Evolutionary conservation across 2,329 filamentous ascomycete genomes (phyloP).

Genomic region (Apiospora rasikravindrae): DNA sequence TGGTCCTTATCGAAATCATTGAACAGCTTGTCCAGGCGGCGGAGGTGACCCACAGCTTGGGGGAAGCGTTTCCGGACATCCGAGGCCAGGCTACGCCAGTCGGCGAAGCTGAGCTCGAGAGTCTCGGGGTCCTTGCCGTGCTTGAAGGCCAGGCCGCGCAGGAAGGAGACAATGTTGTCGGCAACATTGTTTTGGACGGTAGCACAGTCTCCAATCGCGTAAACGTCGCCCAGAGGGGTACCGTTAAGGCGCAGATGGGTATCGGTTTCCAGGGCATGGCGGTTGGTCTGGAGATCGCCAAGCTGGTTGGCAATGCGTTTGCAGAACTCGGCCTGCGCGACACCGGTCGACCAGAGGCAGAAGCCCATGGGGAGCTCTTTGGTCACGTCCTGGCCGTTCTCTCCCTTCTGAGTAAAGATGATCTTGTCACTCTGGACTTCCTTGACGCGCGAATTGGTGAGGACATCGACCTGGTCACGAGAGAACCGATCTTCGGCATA

Average conservation of each 20-base stretch:
- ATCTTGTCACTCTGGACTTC: constrained; percentile 86
- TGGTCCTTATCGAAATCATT: constrained; percentile 91
- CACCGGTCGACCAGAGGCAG: constrained; percentile 97
- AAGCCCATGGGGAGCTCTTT: constrained; percentile 97
- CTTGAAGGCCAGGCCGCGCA: constrained; percentile 89
- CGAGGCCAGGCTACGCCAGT: constrained; percentile 86
- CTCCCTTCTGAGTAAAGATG: constrained; percentile 81
- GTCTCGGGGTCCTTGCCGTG: constrained; percentile 87
- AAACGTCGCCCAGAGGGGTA: constrained; percentile 90
- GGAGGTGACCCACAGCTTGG: constrained; percentile 85
- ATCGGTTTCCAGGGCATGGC: constrained; percentile 92
- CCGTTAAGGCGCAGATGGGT: constrained; percentile 89
- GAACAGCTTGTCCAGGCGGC: constrained; percentile 89
- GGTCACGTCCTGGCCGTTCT: constrained; percentile 74
- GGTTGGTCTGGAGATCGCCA: constrained; percentile 78
- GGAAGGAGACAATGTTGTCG: constrained; percentile 87
- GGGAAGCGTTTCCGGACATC: constrained; percentile 90
- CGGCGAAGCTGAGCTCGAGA: constrained; percentile 82
- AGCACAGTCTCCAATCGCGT: constrained; percentile 93
- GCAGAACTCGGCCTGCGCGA: constrained; percentile 82
- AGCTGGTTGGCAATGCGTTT: constrained; percentile 80
- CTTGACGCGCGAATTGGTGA: constrained; percentile 92
- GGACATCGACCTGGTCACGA: constrained; percentile 87
- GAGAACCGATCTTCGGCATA: constrained; percentile 92
- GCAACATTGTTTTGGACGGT: constrained; percentile 98